A percentile compares a stretch with the other conserved stretches of the same genome.
phyloP scores from a whole-genome alignment of 495 filamentous ascomycete species.

The Trichoderma parareesei region DNA sequence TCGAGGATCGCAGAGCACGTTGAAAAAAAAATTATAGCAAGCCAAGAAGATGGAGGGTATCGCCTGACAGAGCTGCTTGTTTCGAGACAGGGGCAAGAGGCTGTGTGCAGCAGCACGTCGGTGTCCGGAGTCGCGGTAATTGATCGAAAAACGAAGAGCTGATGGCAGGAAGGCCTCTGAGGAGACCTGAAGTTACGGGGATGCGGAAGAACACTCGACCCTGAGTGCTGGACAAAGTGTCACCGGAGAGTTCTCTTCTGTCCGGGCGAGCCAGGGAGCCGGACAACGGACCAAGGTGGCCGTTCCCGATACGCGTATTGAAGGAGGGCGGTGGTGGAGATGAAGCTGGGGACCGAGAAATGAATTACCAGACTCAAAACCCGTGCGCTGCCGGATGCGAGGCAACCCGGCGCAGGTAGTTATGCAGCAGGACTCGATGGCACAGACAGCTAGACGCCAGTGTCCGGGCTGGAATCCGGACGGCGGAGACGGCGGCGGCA shows the following conservation, averaged over 20 bases:
- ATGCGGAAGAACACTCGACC: neutral
- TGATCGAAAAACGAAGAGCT: constrained; percentile 1
- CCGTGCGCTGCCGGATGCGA: constrained; percentile 1
- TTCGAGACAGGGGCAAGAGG: constrained; percentile 3
- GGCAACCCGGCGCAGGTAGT: neutral
- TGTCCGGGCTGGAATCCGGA: neutral
- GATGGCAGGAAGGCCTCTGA: neutral
- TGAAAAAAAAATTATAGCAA: neutral
- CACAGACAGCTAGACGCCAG: neutral
- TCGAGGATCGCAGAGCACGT: neutral
- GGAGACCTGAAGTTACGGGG: neutral
- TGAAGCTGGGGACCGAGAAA: neutral
- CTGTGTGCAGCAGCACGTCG: neutral
- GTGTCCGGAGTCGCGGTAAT: neutral
- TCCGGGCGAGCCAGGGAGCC: constrained; percentile 2
- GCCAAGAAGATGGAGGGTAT: neutral
- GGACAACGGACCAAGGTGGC: neutral
- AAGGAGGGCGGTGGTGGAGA: constrained; percentile 1
- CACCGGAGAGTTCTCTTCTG: neutral
- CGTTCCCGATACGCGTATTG: constrained; percentile 5
- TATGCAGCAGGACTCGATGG: neutral
- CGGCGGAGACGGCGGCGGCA: constrained; percentile 11
- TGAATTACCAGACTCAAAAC: neutral
- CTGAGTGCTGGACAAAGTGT: neutral
- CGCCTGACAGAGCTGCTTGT: neutral